Evolutionary conservation across 2,329 filamentous ascomycete genomes (phyloP).

Genomic region (Aspergillus terreus): DNA sequence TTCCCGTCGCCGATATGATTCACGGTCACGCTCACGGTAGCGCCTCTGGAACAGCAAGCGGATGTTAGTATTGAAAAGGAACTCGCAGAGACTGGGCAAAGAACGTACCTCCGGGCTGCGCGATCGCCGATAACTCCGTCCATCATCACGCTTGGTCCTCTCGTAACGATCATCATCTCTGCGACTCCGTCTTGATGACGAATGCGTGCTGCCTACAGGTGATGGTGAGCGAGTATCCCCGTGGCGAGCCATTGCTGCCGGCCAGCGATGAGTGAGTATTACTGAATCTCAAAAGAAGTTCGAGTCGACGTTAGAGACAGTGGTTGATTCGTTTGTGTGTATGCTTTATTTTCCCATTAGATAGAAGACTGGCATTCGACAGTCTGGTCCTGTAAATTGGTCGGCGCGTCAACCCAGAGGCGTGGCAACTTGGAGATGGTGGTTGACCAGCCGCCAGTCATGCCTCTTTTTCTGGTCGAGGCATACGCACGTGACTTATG

Average conservation of each 20-base stretch:
- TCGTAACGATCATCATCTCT: conserved; percentile 54
- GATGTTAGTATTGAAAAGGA: conserved; percentile 10
- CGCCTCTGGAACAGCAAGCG: conserved; percentile 45
- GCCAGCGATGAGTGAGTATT: conserved; percentile 51
- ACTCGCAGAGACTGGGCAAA: neutral
- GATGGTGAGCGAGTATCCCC: conserved; percentile 79
- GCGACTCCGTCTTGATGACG: conserved; percentile 62
- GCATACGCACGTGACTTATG: neutral
- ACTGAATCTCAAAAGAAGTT: conserved; percentile 36
- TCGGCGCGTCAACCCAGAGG: conserved; percentile 1
- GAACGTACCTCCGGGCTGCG: conserved; percentile 47
- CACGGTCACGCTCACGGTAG: conserved; percentile 54
- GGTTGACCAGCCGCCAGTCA: conserved; percentile 1
- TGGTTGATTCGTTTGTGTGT: conserved; percentile 12
- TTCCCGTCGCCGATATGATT: conserved; percentile 63
- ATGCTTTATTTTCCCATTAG: conserved; percentile 21
- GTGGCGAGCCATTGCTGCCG: conserved; percentile 57
- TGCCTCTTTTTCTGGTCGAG: neutral
- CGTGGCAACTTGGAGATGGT: neutral
- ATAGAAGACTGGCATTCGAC: neutral
- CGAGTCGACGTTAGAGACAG: conserved; percentile 17
- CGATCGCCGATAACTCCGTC: conserved; percentile 44
- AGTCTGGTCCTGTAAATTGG: neutral
- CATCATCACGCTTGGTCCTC: conserved; percentile 50
- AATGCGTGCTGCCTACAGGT: conserved; percentile 81